Evolutionary conservation across 78 protist genomes (phyloP), one percentile per base, ranked within the genome.

Genomic region (Dictyostelium brefeldianum): DNA sequence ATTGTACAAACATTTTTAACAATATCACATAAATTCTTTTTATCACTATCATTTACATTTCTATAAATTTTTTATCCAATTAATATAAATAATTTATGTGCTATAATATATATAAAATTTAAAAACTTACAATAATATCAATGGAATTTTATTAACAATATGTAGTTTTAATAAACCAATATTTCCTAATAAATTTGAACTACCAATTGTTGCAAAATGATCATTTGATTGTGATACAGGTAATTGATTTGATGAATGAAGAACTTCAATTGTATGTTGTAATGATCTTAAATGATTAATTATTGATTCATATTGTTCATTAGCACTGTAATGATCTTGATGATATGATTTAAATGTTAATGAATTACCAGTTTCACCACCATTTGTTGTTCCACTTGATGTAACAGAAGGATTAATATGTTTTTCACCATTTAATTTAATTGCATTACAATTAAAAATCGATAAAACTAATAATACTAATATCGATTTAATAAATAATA

Each of bases 131-230:
- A 62, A 62, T 5, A 62, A 62, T 8, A 62, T 9, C 12, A 62
- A 10, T 62, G 70, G 70, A 62, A 62, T 25, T 62, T 22, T 62
- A 62, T 51, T 77, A 14, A n/a, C 67, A 5, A 77, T 27, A 77
- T 77, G 47, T 20, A 50, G 18, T 50, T 77, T 43, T 14, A 77
- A 22, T 17, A 77, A 18, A 9, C 12, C 22, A 5, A 43, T n/a
- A 77, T 77, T 43, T 5, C 12, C 27, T 11, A 43, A 11, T 43
- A 77, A 77, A 11, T 77, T 15, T 25, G 8, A 50, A 36, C 67
- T 7, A 5, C 81, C 81, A 77, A 77, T 71, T 29, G 25, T 15
- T 29, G 25, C 36, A 15, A 14, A 29, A 25, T 25, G 22, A 5
- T 67, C 36, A 15, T 0, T 12, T 1, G 27, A 36, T 67, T 31